phyloP scores from a whole-genome alignment of 2,329 filamentous ascomycete species.

The Rhynchosporium graminicola region DNA sequence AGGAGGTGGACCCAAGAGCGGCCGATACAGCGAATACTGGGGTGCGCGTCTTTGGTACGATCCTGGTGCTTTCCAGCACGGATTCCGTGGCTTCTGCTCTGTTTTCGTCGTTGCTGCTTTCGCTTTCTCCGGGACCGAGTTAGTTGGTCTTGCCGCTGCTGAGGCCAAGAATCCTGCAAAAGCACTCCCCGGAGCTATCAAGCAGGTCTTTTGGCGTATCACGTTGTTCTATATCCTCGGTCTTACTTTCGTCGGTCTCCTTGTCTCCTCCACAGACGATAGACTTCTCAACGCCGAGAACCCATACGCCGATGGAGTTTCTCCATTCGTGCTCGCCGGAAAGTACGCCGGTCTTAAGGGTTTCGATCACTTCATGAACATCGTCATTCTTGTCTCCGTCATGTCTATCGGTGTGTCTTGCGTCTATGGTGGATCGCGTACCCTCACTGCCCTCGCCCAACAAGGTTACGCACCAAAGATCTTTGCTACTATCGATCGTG shows the following conservation, averaged over 20 bases:
- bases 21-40: constrained; percentile 66
- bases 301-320: constrained; percentile 66
- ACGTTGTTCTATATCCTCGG: constrained; percentile 85
- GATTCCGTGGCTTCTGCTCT: constrained; percentile 76
- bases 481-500: constrained; percentile 77
- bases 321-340: constrained; percentile 92
- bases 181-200: constrained; percentile 79
- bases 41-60: constrained; percentile 72
- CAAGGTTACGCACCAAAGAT: constrained; percentile 77
- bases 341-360: constrained; percentile 76
- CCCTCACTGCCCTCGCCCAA: constrained; percentile 84
- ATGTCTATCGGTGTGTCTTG: constrained; percentile 88
- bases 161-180: constrained; percentile 76
- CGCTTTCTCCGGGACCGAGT: constrained; percentile 72
- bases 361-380: constrained; percentile 86
- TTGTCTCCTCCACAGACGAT: constrained; percentile 71
- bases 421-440: constrained; percentile 87
- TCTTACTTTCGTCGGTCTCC: constrained; percentile 74
- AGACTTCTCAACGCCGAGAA: constrained; percentile 61
- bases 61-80: constrained; percentile 79
- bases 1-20: constrained; percentile 67
- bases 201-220: constrained; percentile 94
- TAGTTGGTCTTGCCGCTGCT: constrained; percentile 73
- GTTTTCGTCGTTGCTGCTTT: constrained; percentile 77
- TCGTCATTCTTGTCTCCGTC: constrained; percentile 86